These are phyloP conservation scores for Suillus clintonianus DNA, from an alignment of 768 basidiomycete genomes.

Conservation along the genomic window DNA sequence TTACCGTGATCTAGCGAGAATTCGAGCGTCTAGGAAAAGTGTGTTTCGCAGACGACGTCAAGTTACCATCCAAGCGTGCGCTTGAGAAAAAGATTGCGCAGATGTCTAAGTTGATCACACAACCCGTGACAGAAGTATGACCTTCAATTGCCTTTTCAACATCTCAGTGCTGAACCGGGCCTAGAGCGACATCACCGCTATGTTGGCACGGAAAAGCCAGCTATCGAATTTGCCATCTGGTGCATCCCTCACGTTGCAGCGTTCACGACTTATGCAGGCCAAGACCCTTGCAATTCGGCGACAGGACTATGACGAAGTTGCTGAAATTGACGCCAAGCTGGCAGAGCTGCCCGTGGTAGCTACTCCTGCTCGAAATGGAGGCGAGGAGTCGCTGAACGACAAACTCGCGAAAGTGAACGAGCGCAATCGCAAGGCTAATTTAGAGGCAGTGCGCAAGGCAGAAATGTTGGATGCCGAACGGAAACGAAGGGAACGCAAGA, in stretches of 20 bases:
- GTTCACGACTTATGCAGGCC: constrained; percentile 66
- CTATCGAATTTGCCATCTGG: constrained; percentile 36
- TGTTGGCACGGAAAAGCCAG: constrained; percentile 67
- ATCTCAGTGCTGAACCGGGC: constrained; percentile 12
- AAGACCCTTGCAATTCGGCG: constrained; percentile 76
- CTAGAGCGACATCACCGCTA: constrained; percentile 82
- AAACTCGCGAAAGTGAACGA: constrained; percentile 83
- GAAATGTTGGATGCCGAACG: constrained; percentile 71
- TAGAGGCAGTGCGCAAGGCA: constrained; percentile 76
- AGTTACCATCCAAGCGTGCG: constrained; percentile 66
- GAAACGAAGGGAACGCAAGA: constrained; percentile 67
- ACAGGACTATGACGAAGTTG: constrained; percentile 66
- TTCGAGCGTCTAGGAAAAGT: constrained; percentile 58
- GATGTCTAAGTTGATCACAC: constrained; percentile 56
- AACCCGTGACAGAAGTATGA: constrained; percentile 78
- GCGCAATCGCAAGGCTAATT: constrained; percentile 82
- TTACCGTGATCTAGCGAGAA: constrained; percentile 56
- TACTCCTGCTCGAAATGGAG: constrained; percentile 20
- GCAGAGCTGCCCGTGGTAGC: constrained; percentile 44
- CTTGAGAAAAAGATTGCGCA: constrained; percentile 67
- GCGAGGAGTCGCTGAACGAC: constrained; percentile 38
- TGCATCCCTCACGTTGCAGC: constrained; percentile 49
- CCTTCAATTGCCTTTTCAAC: constrained; percentile 4
- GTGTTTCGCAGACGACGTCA: constrained; percentile 52
- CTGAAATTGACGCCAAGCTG: constrained; percentile 63